A percentile compares a stretch with the other conserved stretches of the same genome.
phyloP scores from a whole-genome alignment of 345 rosid species.

The Eucalyptus grandis region DNA sequence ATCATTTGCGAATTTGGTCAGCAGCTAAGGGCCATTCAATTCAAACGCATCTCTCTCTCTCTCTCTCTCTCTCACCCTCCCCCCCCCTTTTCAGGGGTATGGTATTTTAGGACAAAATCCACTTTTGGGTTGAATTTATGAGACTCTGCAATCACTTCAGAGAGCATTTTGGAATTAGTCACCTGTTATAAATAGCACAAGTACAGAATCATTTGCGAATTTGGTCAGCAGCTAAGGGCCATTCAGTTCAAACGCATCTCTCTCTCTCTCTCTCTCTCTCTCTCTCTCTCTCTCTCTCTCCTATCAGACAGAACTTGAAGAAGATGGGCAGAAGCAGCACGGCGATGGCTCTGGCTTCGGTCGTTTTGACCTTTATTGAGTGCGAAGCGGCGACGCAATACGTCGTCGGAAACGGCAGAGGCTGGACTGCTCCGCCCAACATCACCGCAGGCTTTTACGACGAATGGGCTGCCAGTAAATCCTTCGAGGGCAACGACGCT shows the following conservation, averaged over 20 bases:
- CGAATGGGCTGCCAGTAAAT: neutral
- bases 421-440: slow-evolving; percentile 10
- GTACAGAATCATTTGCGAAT: no score
- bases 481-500: neutral
- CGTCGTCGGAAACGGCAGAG: neutral
- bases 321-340: neutral
- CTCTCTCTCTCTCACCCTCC: neutral
- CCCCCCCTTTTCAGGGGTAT: neutral
- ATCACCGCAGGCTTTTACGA: neutral
- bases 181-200: no score
- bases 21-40: no score
- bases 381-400: neutral
- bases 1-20: no score
- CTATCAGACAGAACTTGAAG: neutral
- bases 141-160: no score
- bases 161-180: no score
- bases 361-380: neutral
- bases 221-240: no score
- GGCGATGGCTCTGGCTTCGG: neutral
- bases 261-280: neutral
- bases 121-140: no score
- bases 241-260: no score
- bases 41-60: no score
- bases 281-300: neutral
- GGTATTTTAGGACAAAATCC: no score